Conservation (phyloP, 2,329 filamentous ascomycete species). For the Aspergillus terreus region DNA sequence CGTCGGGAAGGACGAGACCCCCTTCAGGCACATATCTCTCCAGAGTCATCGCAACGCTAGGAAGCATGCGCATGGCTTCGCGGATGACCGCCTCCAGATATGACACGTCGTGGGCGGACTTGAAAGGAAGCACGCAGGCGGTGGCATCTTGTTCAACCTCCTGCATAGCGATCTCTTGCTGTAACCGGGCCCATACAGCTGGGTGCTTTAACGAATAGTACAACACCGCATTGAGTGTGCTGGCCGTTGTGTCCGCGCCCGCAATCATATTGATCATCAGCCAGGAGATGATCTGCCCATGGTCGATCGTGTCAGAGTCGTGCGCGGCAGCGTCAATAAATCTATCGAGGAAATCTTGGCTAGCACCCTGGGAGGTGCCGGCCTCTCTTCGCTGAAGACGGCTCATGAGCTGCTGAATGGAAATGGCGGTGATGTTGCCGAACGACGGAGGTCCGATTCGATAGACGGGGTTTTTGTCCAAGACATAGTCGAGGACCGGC, state of each 20-base stretch:
- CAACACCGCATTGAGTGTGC: no score
- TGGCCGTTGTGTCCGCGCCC: no score
- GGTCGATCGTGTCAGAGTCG: slow-evolving; percentile 33
- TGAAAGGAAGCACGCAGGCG: no score
- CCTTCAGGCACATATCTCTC: slow-evolving; percentile 48
- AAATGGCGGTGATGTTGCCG: slow-evolving; percentile 19
- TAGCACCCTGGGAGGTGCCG: no score
- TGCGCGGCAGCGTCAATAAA: slow-evolving; percentile 40
- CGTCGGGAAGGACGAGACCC: slow-evolving; percentile 8
- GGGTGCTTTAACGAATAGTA: no score
- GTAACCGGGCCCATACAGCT: no score
- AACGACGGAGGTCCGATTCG: slow-evolving; percentile 24
- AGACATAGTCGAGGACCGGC: slow-evolving; percentile 19
- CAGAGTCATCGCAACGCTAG: slow-evolving; percentile 46
- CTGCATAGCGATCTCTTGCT: no score
- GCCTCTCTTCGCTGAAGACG: slow-evolving; percentile 14
- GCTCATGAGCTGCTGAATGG: slow-evolving; percentile 14
- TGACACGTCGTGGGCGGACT: no score
- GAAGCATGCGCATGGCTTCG: slow-evolving; percentile 51
- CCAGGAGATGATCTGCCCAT: slow-evolving; percentile 36
- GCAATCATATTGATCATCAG: slow-evolving; percentile 25
- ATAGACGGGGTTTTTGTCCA: slow-evolving; percentile 27
- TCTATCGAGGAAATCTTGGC: slow-evolving; percentile 20
- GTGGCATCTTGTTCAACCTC: no score
- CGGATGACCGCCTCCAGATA: slow-evolving; percentile 46